phyloP scores from a whole-genome alignment of 208 protist species.

The Angomonas desouzai region DNA sequence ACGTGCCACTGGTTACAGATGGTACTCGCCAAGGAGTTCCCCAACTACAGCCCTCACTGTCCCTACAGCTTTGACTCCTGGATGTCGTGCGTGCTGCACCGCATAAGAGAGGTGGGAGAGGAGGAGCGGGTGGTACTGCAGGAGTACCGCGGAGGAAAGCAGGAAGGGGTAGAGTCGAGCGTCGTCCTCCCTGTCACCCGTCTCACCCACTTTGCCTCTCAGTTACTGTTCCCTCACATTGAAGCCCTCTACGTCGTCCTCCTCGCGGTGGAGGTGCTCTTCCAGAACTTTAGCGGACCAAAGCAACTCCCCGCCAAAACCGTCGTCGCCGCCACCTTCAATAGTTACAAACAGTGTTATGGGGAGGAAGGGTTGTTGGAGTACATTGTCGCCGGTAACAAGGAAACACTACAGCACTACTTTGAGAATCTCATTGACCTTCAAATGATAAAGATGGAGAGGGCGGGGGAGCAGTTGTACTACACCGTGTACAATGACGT shows the following conservation, averaged over 20 bases:
- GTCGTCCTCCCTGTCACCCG: conserved; percentile 27
- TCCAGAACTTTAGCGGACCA: conserved; percentile 20
- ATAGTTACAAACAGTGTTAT: neutral
- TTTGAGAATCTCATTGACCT: conserved; percentile 10
- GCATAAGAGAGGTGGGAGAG: conserved; percentile 24
- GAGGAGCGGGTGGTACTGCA: neutral
- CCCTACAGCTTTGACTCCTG: conserved; percentile 61
- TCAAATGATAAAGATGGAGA: neutral
- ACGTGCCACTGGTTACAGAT: conserved; percentile 43
- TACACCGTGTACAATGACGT: neutral
- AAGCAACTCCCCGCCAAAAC: conserved; percentile 17
- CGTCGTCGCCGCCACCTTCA: conserved; percentile 16
- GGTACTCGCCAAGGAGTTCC: conserved; percentile 70
- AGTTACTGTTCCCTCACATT: conserved; percentile 55
- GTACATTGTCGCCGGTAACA: conserved; percentile 38
- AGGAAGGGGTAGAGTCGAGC: conserved; percentile 1
- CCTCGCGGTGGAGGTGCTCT: conserved; percentile 16
- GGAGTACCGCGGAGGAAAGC: neutral
- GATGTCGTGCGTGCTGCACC: conserved; percentile 46
- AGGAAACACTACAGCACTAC: conserved; percentile 46
- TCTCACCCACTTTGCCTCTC: conserved; percentile 47
- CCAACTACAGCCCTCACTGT: conserved; percentile 47
- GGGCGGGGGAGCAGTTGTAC: neutral
- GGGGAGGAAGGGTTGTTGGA: conserved; percentile 21
- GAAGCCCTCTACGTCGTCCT: conserved; percentile 43